Percentiles rank a stretch among this genome's conserved stretches.
Conservation (phyloP, 2,329 filamentous ascomycete genomes). For the Ambrosiella cleistominuta region DNA sequence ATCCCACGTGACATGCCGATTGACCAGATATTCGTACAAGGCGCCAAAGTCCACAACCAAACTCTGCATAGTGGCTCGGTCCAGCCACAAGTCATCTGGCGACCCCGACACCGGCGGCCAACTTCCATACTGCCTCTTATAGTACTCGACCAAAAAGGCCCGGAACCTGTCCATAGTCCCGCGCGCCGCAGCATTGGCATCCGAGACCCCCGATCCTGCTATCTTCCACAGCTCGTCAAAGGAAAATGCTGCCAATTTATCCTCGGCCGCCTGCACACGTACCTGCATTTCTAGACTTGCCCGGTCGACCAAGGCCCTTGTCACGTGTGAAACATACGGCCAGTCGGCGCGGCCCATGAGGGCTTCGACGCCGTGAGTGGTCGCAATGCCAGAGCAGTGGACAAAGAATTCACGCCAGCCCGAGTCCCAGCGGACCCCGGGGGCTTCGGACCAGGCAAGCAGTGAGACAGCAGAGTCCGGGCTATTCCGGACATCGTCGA, state of each 20-base stretch:
- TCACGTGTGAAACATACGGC: conserved; percentile 40
- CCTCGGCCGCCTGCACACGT: conserved; percentile 43
- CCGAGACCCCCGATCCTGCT: conserved; percentile 17
- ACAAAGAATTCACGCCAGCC: conserved; percentile 51
- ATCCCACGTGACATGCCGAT: conserved; percentile 49
- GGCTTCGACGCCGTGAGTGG: conserved; percentile 22
- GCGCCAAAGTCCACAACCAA: conserved; percentile 51
- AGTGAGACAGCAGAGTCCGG: conserved; percentile 41
- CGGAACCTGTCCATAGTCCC: conserved; percentile 39
- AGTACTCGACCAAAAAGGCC: conserved; percentile 42
- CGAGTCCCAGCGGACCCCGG: conserved; percentile 43
- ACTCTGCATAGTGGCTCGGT: conserved; percentile 34
- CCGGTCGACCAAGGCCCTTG: conserved; percentile 43
- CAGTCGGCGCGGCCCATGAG: conserved; percentile 39
- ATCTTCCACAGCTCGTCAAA: conserved; percentile 44
- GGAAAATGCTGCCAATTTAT: conserved; percentile 40
- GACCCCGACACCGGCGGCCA: conserved; percentile 37
- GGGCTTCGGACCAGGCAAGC: conserved; percentile 48
- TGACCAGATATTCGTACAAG: conserved; percentile 53
- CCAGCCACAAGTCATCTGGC: conserved; percentile 40
- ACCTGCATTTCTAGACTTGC: conserved; percentile 44
- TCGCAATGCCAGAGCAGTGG: conserved; percentile 45
- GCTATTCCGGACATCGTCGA: conserved; percentile 48
- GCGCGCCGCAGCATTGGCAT: conserved; percentile 20
- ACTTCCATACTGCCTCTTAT: conserved; percentile 34